Evolutionary conservation across 306 rosid species (phyloP), one percentile per base, ranked within the genome.

Genomic region (Adenanthera pavonina): DNA sequence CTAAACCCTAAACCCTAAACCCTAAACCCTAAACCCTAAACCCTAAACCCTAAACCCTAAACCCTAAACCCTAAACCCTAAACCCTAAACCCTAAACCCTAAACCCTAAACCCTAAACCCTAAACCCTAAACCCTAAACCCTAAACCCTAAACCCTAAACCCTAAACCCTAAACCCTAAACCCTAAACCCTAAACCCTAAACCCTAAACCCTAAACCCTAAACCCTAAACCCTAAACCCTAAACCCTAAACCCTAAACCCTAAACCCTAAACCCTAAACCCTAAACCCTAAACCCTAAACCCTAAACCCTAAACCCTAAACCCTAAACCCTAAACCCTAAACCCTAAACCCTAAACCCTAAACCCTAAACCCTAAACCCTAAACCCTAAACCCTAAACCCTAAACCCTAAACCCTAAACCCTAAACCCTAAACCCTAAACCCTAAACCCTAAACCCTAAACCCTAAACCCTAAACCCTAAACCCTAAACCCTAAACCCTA

Each of bases 41-140:
- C 59, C 59, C 59, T 53, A 53, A 53, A 53, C 59, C 59, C 59
- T 53, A 15, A 53, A 51, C 53, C 53, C 53, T 49, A 53, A 53
- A 53, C 59, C 59, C 20, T 53, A 53, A 53, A 53, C 59, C 59
- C 13, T 8, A n/a, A 53, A 53, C 16, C 59, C 20, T 16, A 53
- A 53, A 16, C 59, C 59, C 59, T 16, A 53, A 53, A 16, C 59
- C 59, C 56, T 0, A 12, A 51, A 13, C n/a, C 59, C 59, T 0
- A 4, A 53, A 53, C n/a, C 59, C 60, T 5, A 16, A 53, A 53
- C 2, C 60, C 60, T 1, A 16, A 17, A 53, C 20, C 60, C n/a
- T 5, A 16, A 53, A 53, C 8, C 60, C 60, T 17, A 16, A 16
- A 17, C 20, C 60, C 60, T 5, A 16, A 16, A 53, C 20, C 60